Evolutionary conservation across 2,329 filamentous ascomycete species (phyloP).

Genomic region (Penicillium sp.): DNA sequence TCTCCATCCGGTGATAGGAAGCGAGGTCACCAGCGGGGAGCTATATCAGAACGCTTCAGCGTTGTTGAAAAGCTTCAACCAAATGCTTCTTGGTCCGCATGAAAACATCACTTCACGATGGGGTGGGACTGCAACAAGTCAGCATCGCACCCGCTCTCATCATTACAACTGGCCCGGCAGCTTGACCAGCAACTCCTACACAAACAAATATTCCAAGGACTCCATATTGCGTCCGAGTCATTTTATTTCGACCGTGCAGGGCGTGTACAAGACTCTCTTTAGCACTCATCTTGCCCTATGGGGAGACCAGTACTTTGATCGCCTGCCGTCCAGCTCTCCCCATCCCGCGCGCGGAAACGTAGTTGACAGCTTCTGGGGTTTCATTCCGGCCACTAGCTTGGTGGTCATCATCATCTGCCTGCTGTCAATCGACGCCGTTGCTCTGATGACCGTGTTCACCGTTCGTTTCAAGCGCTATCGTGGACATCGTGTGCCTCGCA

Average conservation of each 20-base stretch:
- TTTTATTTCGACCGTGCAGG: constrained; percentile 4
- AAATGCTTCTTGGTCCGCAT: not conserved
- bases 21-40: constrained; percentile 5
- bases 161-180: constrained; percentile 9
- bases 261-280: constrained; percentile 14
- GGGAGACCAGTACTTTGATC: constrained; percentile 11
- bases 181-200: constrained; percentile 11
- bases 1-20: constrained; percentile 4
- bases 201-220: constrained; percentile 1
- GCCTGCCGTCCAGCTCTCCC: not conserved
- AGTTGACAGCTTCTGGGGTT: constrained; percentile 8
- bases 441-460: constrained; percentile 14
- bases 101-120: not conserved
- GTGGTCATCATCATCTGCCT: constrained; percentile 15
- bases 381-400: constrained; percentile 11
- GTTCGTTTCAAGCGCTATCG: constrained; percentile 11
- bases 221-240: not conserved
- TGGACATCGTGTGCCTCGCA: constrained; percentile 14
- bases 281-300: constrained; percentile 12
- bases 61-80: constrained; percentile 11
- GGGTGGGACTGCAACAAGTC: not conserved
- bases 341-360: constrained; percentile 1
- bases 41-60: constrained; percentile 15
- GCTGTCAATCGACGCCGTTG: constrained; percentile 13
- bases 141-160: constrained; percentile 1